Base-by-base conservation (phyloP, 495 filamentous ascomycete species). In the Cairneyella variabilis region DNA sequence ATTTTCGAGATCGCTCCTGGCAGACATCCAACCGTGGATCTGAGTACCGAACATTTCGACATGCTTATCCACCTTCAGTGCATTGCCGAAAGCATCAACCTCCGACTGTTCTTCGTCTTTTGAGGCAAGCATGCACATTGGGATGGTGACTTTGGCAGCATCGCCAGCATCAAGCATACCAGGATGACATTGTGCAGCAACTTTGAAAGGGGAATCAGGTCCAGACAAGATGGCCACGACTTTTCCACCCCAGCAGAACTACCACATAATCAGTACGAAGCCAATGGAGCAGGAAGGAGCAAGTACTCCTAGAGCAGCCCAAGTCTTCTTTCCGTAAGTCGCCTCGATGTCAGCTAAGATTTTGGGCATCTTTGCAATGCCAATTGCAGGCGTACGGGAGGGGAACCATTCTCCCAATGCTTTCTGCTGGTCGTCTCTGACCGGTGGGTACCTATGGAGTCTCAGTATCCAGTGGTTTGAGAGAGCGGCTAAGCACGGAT, bases 21-120 rank as follows among this genome's bases (percentile, higher is more conserved):
- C 90, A 22, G 86, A 87, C 90, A 96, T 93, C 80, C 83, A 96
- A 25, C 90, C 90, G 69, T 96, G 90, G 37, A 93, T 78, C 77
- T 95, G 89, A 56, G 85, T 82, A 9, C 69, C 56, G 61, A 86
- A 95, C 23, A 76, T 91, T 78, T 92, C 85, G n/a, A 96, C 82
- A 61, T 88, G 73, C 58, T 90, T 84, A 48, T 83, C 73, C 12
- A 76, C 77, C 60, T 75, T 77, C 56, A 93, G 68, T 6, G 78
- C 80, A 45, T 76, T 69, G 65, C 85, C 78, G 64, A 85, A 96
- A 56, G 78, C 72, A 63, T 80, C 73, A n/a, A 96, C 85, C 44
- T 83, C 86, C 21, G 81, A 75, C 0, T 67, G 59, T 3, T 75
- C 66, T 68, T 89, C 85, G 52, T 89, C 85, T 68, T 76, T 74